Evolutionary conservation across 2,329 filamentous ascomycete genomes (phyloP).

Genomic region (Verticillium nonalfalfae): DNA sequence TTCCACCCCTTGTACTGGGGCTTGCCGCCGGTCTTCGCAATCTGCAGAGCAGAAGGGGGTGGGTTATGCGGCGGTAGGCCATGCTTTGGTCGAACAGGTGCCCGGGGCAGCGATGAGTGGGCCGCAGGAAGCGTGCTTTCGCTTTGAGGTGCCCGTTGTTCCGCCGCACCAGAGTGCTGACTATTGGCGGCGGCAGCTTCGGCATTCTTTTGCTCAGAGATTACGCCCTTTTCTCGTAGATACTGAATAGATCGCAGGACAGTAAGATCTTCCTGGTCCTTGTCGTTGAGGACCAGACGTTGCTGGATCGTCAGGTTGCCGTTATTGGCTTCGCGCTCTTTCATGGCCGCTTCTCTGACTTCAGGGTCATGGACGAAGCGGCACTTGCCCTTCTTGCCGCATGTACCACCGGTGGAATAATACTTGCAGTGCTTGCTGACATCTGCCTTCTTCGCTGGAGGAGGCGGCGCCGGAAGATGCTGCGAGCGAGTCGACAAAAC

Average conservation of each 20-base stretch:
- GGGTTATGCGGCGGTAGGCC: constrained; percentile 22
- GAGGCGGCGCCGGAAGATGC: constrained; percentile 26
- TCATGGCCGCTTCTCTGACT: constrained; percentile 56
- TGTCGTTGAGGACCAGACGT: constrained; percentile 59
- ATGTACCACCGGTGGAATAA: constrained; percentile 61
- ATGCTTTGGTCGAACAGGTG: constrained; percentile 18
- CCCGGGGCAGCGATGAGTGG: constrained; percentile 28
- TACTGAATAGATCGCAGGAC: constrained; percentile 62
- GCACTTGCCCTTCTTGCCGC: constrained; percentile 70
- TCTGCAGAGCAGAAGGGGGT: constrained; percentile 19
- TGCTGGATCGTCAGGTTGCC: constrained; percentile 61
- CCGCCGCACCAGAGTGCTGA: constrained; percentile 10
- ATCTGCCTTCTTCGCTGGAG: constrained; percentile 51
- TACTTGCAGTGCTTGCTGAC: constrained; percentile 64
- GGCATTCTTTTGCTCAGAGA: constrained; percentile 24
- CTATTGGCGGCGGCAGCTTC: constrained; percentile 12
- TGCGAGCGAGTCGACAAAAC: constrained; percentile 43
- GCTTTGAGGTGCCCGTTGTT: constrained; percentile 1
- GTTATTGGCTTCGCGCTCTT: constrained; percentile 58
- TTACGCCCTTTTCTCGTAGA: constrained; percentile 52
- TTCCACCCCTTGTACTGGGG: constrained; percentile 32
- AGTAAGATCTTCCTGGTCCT: constrained; percentile 60
- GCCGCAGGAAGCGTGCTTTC: constrained; percentile 26
- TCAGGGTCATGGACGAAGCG: constrained; percentile 63
- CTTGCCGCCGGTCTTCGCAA: constrained; percentile 12